Evolutionary conservation across 768 basidiomycete species (phyloP).

Genomic region (Hydnomerulius pinastri): DNA sequence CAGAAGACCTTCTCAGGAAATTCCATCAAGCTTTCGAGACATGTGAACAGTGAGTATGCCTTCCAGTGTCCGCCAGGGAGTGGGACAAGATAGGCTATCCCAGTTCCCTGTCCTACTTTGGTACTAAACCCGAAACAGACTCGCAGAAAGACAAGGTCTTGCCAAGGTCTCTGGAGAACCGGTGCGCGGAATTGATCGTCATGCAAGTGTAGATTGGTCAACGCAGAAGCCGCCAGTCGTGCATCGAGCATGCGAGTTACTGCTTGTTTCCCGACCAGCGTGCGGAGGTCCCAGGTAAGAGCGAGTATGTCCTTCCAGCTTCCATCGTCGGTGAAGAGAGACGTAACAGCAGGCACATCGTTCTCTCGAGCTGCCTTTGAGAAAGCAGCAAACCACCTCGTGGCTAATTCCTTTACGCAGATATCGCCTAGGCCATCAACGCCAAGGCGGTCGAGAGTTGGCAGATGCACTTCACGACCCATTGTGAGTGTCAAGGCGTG

Average conservation of each 20-base stretch:
- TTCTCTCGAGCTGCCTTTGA: constrained; percentile 9
- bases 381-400: constrained; percentile 31
- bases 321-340: constrained; percentile 33
- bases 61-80: constrained; percentile 48
- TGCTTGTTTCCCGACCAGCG: constrained; percentile 35
- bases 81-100: constrained; percentile 55
- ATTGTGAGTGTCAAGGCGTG: neutral
- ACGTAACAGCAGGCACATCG: constrained; percentile 19
- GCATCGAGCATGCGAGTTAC: constrained; percentile 37
- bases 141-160: constrained; percentile 57
- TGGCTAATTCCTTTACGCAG: constrained; percentile 23
- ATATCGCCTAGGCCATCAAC: constrained; percentile 20
- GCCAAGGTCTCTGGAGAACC: constrained; percentile 38
- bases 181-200: constrained; percentile 14
- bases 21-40: constrained; percentile 52
- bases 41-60: constrained; percentile 54
- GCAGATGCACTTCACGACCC: constrained; percentile 16
- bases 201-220: constrained; percentile 23
- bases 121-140: constrained; percentile 52
- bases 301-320: constrained; percentile 50
- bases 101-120: constrained; percentile 45
- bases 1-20: constrained; percentile 41
- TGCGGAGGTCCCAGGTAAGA: constrained; percentile 53
- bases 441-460: constrained; percentile 30
- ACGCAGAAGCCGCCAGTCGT: constrained; percentile 23